A percentile compares a stretch with the other conserved stretches of the same genome.
phyloP scores from a whole-genome alignment of 768 basidiomycete genomes.

The Podaxis sp. region DNA sequence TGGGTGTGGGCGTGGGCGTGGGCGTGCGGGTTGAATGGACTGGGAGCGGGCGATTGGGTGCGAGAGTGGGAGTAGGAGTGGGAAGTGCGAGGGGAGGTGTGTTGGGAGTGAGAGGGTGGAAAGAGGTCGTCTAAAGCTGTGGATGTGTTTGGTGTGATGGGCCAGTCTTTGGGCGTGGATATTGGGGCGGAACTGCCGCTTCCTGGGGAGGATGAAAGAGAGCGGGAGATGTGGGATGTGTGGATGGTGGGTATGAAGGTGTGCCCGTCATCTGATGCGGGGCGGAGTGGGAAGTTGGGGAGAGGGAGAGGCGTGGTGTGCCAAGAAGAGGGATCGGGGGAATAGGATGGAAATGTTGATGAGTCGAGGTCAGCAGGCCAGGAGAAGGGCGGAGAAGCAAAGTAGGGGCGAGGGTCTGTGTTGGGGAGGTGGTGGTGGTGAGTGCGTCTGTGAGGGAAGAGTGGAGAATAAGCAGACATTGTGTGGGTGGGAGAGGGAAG shows the following conservation, averaged over 20 bases:
- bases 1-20: background rate
- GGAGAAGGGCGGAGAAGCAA: background rate
- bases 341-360: background rate
- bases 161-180: background rate
- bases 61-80: background rate
- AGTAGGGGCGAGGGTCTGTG: background rate
- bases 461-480: background rate
- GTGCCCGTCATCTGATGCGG: background rate
- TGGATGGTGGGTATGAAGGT: background rate
- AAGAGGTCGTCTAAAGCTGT: background rate
- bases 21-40: slow-evolving; percentile 7
- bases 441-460: background rate
- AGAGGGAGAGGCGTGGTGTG: background rate
- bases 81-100: background rate
- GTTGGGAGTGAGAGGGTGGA: background rate
- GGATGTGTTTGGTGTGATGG: background rate
- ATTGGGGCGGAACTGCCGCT: background rate
- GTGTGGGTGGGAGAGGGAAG: background rate
- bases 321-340: background rate
- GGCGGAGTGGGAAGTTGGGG: background rate
- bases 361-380: background rate
- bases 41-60: background rate
- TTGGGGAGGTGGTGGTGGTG: background rate
- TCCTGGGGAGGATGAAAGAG: background rate
- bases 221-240: background rate